Percentiles rank a stretch among this genome's conserved stretches.
Conservation (phyloP, 1,139 yeast species). For the Kazachstania sp. region DNA sequence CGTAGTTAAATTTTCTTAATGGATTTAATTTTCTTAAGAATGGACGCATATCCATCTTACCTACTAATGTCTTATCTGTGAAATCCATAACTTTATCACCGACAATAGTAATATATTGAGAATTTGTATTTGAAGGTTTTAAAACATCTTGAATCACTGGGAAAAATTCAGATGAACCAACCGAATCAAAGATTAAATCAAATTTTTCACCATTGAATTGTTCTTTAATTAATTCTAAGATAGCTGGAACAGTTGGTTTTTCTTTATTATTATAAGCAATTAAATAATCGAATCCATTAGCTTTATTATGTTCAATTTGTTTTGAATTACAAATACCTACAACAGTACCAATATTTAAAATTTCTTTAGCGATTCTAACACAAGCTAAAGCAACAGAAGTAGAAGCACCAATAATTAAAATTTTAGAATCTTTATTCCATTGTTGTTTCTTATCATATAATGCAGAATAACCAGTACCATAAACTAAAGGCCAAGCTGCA, state of each 20-base stretch:
- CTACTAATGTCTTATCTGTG: constrained; percentile 17
- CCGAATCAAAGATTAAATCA: constrained; percentile 42
- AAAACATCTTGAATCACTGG: constrained; percentile 33
- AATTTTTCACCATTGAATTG: constrained; percentile 34
- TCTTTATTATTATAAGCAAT: constrained; percentile 41
- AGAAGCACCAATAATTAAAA: constrained; percentile 29
- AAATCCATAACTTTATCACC: constrained; percentile 40
- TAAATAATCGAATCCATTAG: constrained; percentile 44
- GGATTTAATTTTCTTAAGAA: constrained; percentile 59
- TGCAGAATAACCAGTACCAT: constrained; percentile 24
- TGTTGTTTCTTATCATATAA: constrained; percentile 16
- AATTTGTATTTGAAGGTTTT: constrained; percentile 34
- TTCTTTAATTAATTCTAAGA: constrained; percentile 30
- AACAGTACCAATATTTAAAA: constrained; percentile 27
- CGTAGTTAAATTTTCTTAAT: constrained; percentile 32
- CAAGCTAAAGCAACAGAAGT: constrained; percentile 25
- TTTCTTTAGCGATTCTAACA: constrained; percentile 26
- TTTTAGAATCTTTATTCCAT: constrained; percentile 17
- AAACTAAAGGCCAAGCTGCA: constrained; percentile 27
- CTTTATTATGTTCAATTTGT: constrained; percentile 37
- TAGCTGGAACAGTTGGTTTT: constrained; percentile 25
- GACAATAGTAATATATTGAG: constrained; percentile 42
- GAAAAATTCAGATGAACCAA: constrained; percentile 38
- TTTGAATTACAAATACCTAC: constrained; percentile 38
- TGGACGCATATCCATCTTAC: constrained; percentile 24